A percentile compares a stretch with the other conserved stretches of the same genome.
These are phyloP conservation scores for Penicillium tannophilum DNA, from an alignment of 495 filamentous ascomycete genomes.

Conservation along the genomic window DNA sequence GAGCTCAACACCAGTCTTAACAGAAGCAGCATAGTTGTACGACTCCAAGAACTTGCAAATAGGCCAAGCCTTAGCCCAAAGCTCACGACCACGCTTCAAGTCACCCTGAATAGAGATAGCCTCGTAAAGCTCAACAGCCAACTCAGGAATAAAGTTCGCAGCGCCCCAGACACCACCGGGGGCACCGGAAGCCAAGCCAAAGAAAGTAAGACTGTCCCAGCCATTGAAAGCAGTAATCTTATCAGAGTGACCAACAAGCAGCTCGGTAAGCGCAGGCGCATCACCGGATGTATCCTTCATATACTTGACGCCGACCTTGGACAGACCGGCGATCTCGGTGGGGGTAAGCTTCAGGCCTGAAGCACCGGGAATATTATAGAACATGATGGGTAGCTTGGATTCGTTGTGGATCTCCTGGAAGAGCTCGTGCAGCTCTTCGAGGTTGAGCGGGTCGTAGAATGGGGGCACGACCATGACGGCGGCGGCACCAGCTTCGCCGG, in stretches of 20 bases:
- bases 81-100: constrained; percentile 31
- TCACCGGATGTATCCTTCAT: constrained; percentile 44
- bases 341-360: constrained; percentile 30
- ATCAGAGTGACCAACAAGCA: constrained; percentile 33
- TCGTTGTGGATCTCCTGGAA: constrained; percentile 31
- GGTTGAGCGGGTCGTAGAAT: constrained; percentile 39
- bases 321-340: constrained; percentile 30
- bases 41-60: constrained; percentile 42
- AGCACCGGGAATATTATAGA: constrained; percentile 40
- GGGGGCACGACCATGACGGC: constrained; percentile 44
- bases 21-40: constrained; percentile 35
- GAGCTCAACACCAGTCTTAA: constrained; percentile 41
- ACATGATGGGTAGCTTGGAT: constrained; percentile 35
- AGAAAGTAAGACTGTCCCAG: constrained; percentile 43
- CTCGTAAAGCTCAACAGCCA: constrained; percentile 38
- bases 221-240: constrained; percentile 39
- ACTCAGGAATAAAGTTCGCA: constrained; percentile 40
- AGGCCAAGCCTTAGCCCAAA: constrained; percentile 38
- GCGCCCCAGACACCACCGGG: constrained; percentile 39
- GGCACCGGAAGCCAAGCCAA: constrained; percentile 35
- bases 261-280: constrained; percentile 37
- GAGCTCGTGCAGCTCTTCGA: constrained; percentile 34
- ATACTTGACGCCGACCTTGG: constrained; percentile 35
- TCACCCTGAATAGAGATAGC: constrained; percentile 35
- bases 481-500: constrained; percentile 31